Base-by-base conservation (phyloP, 192 early-diverging fungal genomes). In the Phlyctochytrium bullatum region DNA sequence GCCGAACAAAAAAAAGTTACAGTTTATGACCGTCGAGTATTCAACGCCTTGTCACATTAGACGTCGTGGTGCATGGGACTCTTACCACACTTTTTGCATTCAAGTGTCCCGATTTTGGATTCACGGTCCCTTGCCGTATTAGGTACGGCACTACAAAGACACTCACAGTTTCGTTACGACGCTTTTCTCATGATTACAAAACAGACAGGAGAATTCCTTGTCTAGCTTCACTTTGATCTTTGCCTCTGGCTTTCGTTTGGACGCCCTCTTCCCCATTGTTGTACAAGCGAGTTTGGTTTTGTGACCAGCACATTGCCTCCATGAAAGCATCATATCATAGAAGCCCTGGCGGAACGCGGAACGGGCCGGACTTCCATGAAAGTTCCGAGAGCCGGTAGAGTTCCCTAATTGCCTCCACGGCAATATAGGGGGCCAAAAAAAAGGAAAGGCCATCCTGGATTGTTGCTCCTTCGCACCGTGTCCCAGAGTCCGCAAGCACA, bases 181-280 rank as follows among this genome's bases (percentile, higher is more conserved):
- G 14, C 89, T 86, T 34, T 86, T 84, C 61, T 94, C 93, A 71
- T 96, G 94, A 72, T 90, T 92, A 80, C 94, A 96, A 61, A 90
- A 91, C 17, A 93, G 79, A 52, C 93, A 96, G 47, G 82, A 76
- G 67, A 96, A 94, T 59, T 83, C 77, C 31, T 82, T 88, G 72
- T 90, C 91, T 12, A 94, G 82, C 36, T 73, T 82, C 24, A 75
- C 69, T 73, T 88, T 87, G 51, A 85, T 74, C 67, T 82, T 85
- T 61, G 78, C 82, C 30, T 75, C 79, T 2, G 86, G 76, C 78
- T 93, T 92, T 73, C 91, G 82, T 34, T 88, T 82, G 47, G 86
- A 75, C 69, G 91, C 90, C 62, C 89, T 78, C 71, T 93, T 92
- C n/a, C 91, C 90, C 91, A 82, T 83, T 20, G 40, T 14, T 47